phyloP scores from a whole-genome alignment of 306 rosid species.

The Quercus berberidifolia region DNA sequence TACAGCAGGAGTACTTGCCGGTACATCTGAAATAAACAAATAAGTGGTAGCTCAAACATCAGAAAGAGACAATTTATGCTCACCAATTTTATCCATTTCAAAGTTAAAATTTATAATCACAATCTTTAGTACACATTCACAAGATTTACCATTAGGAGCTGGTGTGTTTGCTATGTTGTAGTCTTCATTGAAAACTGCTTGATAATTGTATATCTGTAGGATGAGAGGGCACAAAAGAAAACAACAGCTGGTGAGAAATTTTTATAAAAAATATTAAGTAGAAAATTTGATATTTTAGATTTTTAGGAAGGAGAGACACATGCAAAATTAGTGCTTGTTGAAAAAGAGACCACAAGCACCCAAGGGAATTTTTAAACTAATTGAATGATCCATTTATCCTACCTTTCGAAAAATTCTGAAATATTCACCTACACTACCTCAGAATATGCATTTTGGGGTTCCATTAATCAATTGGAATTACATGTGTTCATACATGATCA shows the following conservation, averaged over 20 bases:
- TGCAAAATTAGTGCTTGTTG: neutral
- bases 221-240: conserved; percentile 12
- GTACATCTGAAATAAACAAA: conserved; percentile 44
- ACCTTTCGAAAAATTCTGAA: neutral
- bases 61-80: neutral
- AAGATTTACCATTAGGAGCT: conserved; percentile 72
- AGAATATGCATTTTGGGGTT: neutral
- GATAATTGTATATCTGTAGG: conserved; percentile 83
- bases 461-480: neutral
- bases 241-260: conserved; percentile 8
- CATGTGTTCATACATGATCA: neutral
- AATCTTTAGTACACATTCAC: conserved; percentile 11
- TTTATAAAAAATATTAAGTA: neutral
- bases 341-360: neutral
- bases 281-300: neutral
- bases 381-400: neutral
- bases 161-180: conserved; percentile 94
- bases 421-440: neutral
- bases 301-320: neutral
- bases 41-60: neutral
- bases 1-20: conserved; percentile 78
- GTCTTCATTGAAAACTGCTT: conserved; percentile 76
- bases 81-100: conserved; percentile 5
- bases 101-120: conserved; percentile 6
- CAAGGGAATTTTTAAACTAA: neutral